A percentile compares a stretch with the other conserved stretches of the same genome.
These are phyloP conservation scores for Paxillus involutus DNA, from an alignment of 768 basidiomycete genomes.

Conservation along the genomic window DNA sequence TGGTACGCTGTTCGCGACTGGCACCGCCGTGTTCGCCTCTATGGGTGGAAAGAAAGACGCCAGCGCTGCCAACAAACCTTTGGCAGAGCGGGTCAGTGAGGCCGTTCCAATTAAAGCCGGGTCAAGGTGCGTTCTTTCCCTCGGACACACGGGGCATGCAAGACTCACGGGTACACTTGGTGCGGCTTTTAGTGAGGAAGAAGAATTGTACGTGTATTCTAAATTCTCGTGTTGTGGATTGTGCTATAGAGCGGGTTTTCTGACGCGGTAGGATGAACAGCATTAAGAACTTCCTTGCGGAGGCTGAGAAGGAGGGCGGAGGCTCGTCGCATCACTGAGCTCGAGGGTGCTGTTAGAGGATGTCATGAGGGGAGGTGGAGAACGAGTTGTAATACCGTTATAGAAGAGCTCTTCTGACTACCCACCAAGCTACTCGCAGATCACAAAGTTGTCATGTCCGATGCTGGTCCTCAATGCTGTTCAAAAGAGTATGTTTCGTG, in stretches of 20 bases:
- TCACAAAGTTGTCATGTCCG: background rate
- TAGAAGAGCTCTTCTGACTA: constrained; percentile 1
- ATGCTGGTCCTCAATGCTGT: background rate
- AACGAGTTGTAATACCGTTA: constrained; percentile 6
- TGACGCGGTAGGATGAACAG: constrained; percentile 57
- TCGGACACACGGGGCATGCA: background rate
- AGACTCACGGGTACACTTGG: constrained; percentile 7
- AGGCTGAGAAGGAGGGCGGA: constrained; percentile 78
- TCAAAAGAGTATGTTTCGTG: background rate
- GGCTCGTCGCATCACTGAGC: constrained; percentile 31
- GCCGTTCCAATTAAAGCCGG: constrained; percentile 63
- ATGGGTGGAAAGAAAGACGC: constrained; percentile 55
- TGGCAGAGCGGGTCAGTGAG: constrained; percentile 57
- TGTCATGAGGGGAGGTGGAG: background rate
- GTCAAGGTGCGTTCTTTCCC: constrained; percentile 56
- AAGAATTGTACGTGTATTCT: constrained; percentile 66
- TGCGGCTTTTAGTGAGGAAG: constrained; percentile 63
- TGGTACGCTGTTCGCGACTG: constrained; percentile 61
- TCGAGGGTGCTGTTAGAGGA: constrained; percentile 1
- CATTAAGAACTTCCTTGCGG: constrained; percentile 76
- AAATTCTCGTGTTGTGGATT: constrained; percentile 3
- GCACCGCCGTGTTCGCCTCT: constrained; percentile 51
- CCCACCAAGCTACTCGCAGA: background rate
- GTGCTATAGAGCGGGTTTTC: constrained; percentile 32
- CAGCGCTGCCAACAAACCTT: constrained; percentile 39